A percentile compares a stretch with the other conserved stretches of the same genome.
Conservation (phyloP, 768 basidiomycete genomes). For the Collybia sordida region DNA sequence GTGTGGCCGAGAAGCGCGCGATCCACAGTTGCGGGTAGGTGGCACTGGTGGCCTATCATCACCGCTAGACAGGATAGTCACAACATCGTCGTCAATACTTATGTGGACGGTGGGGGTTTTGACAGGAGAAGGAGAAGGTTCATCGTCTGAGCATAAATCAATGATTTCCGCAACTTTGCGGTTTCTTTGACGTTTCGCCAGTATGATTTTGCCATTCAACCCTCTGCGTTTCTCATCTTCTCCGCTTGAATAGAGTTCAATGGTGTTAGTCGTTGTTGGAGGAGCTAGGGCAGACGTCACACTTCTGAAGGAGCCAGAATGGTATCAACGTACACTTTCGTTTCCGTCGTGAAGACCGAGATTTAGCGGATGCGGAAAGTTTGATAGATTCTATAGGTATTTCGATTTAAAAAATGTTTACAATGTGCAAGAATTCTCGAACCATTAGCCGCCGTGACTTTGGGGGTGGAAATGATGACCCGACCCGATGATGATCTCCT, state of each 20-base stretch:
- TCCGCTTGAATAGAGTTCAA: conserved; percentile 6
- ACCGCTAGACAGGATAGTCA: neutral
- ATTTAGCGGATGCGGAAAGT: neutral
- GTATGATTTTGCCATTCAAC: neutral
- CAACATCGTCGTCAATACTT: neutral
- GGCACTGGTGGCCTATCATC: neutral
- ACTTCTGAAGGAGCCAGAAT: neutral
- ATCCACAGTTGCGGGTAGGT: too few relatives aligned
- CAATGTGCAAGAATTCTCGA: neutral
- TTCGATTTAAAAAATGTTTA: neutral
- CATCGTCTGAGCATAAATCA: conserved; percentile 10
- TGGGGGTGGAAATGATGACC: neutral
- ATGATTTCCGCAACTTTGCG: conserved; percentile 1
- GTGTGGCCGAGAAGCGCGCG: too few relatives aligned
- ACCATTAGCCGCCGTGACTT: neutral
- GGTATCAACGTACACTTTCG: conserved; percentile 1
- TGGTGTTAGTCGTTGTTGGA: neutral
- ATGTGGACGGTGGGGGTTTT: neutral
- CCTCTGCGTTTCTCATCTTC: conserved; percentile 1
- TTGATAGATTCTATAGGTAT: neutral
- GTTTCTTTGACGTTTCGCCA: neutral
- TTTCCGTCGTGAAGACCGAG: neutral
- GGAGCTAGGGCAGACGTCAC: neutral
- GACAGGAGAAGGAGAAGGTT: neutral
- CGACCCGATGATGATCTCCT: conserved; percentile 5